Evolutionary conservation across 257 asterid species (phyloP), one percentile per base, ranked within the genome.

Genomic region (Leonotis leonurus): DNA sequence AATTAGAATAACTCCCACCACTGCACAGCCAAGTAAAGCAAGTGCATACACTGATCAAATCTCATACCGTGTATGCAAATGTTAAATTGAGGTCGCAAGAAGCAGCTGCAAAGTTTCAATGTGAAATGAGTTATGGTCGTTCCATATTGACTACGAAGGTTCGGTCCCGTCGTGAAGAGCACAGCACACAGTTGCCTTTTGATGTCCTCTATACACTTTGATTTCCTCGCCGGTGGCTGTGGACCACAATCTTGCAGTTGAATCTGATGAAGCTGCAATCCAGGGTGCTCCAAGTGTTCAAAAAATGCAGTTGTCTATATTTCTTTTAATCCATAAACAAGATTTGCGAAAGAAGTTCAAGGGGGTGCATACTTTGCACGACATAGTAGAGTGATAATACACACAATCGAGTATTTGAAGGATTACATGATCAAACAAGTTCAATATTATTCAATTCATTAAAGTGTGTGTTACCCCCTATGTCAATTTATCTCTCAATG

Each of bases 101-200:
- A 13, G 58, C n/a, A 36, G 35, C 43, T 12, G 30, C 12, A 18
- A 17, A 9, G 17, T 21, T 11, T 18, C n/a, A 7, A 41, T 20
- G 46, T 50, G 20, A 26, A 21, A 30, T 32, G 29, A 17, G 52
- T 6, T 3, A 16, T 7, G 54, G 63, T 20, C 6, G 32, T 39
- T 39, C 13, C 17, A 29, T 1, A 40, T 52, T 76, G 72, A 57
- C 63, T 77, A 62, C 1, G 81, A 69, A 22, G 89, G 84, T 60
- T 86, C 97, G 1, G 95, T 85, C 22, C 99, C 99, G 55, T 92
- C 99, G 55, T 89, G 93, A 65, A 89, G 91, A 71, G 99, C 99
- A 73, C 99, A 92, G 32, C 95, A 89, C 13, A 92, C 89, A 3
- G 95, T 89, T 48, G 97, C 99, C 72, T 92, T 89, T 60, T 84